These are phyloP conservation scores for Exophiala viscosa DNA, from an alignment of 2,329 filamentous ascomycete genomes.

Conservation along the genomic window DNA sequence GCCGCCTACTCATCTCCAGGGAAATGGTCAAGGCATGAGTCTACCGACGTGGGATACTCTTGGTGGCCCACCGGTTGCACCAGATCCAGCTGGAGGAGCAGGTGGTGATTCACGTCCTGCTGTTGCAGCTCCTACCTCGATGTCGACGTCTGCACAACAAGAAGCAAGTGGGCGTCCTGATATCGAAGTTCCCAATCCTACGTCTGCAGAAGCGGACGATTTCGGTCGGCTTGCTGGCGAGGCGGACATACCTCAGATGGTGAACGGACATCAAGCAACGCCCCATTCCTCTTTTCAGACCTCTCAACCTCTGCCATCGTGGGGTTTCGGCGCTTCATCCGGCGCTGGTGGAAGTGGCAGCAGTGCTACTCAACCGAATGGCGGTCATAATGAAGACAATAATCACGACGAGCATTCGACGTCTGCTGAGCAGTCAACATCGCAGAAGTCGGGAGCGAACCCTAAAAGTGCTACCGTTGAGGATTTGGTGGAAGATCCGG, in stretches of 20 bases:
- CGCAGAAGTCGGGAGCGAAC: slow-evolving; percentile 33
- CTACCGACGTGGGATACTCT: neutral
- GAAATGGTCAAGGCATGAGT: neutral
- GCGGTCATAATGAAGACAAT: slow-evolving; percentile 1
- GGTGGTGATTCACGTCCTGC: too few species aligned
- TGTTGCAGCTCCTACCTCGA: too few species aligned
- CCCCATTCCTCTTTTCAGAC: neutral
- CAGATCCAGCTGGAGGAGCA: neutral
- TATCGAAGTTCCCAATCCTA: too few species aligned
- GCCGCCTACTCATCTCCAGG: neutral
- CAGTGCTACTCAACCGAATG: slow-evolving; percentile 3
- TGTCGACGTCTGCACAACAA: too few species aligned
- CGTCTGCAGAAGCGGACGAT: too few species aligned
- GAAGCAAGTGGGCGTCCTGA: too few species aligned
- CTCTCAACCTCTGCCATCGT: slow-evolving; percentile 10
- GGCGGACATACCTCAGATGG: neutral
- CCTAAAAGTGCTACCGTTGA: slow-evolving; percentile 39
- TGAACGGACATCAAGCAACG: neutral
- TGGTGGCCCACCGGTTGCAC: neutral
- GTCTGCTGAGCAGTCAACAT: neutral
- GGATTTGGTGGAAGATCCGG: slow-evolving; percentile 32
- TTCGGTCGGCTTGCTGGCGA: too few species aligned
- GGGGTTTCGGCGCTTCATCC: slow-evolving; percentile 7
- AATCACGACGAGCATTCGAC: neutral
- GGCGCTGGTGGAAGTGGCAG: neutral